Evolutionary conservation across 345 rosid species (phyloP), one percentile per base, ranked within the genome.

Genomic region (Camelina hispida): DNA sequence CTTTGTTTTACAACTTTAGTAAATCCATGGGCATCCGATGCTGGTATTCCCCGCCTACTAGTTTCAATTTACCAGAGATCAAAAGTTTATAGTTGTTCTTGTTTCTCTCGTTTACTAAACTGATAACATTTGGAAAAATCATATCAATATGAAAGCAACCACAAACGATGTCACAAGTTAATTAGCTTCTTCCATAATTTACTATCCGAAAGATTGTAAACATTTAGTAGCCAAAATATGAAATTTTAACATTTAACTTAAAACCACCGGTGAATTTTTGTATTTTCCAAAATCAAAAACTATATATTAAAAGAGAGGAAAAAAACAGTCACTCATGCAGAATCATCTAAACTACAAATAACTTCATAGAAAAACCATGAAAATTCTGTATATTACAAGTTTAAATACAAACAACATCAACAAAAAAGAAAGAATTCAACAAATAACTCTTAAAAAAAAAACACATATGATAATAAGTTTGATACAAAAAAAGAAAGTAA

Each of bases 21-120:
- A 57, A 66, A 59, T 50, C 53, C 10, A 40, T 59, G 30, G 18
- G 73, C 73, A 75, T 60, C 69, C 22, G 47, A 68, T 75, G 69
- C 74, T 52, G 18, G 37, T 68, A 60, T 60, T 30, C 4, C 79
- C 74, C 79, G 79, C 79, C 55, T 68, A 48, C 43, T 40, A 40
- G 3, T 58, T 66, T 75, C 73, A 66, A 65, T 8, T 3, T 53
- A 15, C 6, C 8, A 6, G 9, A 6, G 40, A 25, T 61, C 53
- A 62, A 11, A n/a, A 5, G 0, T 14, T 14, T 8, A 5, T 20
- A 51, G 23, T 28, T 54, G 12, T 10, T 9, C 14, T 35, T 15
- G 28, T 25, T 25, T 28, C n/a, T 28, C 25, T 4, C 0, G 7
- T 67, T 6, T 32, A 12, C 16, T 38, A 40, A 22, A 52, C 6